Evolutionary conservation across 202 grass and related monocot species (phyloP).

Genomic region (Dendrocalamus latiflorus): DNA sequence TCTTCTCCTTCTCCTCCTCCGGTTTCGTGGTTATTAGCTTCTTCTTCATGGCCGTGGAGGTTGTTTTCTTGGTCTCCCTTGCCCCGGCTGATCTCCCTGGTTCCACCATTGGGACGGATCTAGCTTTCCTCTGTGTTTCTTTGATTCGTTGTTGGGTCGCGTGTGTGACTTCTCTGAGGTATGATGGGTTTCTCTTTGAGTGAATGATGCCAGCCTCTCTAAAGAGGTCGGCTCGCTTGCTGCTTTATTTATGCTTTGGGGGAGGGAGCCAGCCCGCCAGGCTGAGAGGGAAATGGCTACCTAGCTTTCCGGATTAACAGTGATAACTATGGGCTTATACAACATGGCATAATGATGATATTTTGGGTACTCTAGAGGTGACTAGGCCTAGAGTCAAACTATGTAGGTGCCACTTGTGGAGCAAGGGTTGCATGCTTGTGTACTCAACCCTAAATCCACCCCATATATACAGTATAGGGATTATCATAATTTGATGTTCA

Average conservation of each 20-base stretch:
- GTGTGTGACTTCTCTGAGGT: neutral
- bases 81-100: neutral
- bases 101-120: slow-evolving; percentile 29
- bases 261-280: neutral
- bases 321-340: too few relatives aligned
- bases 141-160: neutral
- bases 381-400: too few relatives aligned
- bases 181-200: neutral
- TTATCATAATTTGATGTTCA: too few relatives aligned
- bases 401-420: too few relatives aligned
- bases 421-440: too few relatives aligned
- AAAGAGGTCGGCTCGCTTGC: slow-evolving; percentile 17
- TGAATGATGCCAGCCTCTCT: neutral
- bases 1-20: neutral
- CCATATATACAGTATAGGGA: too few relatives aligned
- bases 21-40: neutral
- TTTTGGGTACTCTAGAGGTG: too few relatives aligned
- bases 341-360: too few relatives aligned
- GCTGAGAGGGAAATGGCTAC: neutral
- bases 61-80: slow-evolving; percentile 6
- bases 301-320: too few relatives aligned
- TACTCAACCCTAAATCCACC: too few relatives aligned
- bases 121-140: neutral
- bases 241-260: slow-evolving; percentile 18
- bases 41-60: neutral